Base-by-base conservation (phyloP, 768 basidiomycete genomes). In the Auricularia sp. region DNA sequence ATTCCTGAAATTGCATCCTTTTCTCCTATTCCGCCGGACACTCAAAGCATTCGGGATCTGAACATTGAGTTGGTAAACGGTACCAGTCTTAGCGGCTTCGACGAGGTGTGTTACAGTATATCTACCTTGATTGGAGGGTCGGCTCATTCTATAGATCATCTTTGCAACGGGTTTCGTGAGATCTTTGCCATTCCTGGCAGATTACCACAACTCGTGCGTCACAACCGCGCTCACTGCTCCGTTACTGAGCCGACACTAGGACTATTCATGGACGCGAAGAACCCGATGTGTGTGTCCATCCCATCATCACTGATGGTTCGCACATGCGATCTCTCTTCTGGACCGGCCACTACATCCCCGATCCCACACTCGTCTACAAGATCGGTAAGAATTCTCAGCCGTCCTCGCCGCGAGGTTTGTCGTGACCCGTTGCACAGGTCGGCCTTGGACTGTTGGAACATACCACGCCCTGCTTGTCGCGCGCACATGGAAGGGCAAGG, bases 1-100 rank as follows among this genome's bases (percentile, higher is more conserved):
- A 68, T 80, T 14, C 71, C 73, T 0, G 79, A 80, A 64, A 79
- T 82, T 69, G 73, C 73, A 34, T 67, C 68, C 8, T 80, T 80
- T 69, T 67, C 72, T 24, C 69, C 75, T 6, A 68, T 75, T 2
- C 61, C 62, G 0, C 65, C 68, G 1, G 65, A 70, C 33, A 71
- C 76, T 44, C 6, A 8, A 6, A 63, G 67, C 10, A 74, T 77
- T 18, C 67, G 69, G 21, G 66, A 74, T 21, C 74, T 74, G 1
- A 63, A 65, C 14, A 68, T 81, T 54, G 74, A 77, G 62, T 69
- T 81, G 7, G 67, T 70, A 2, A 77, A 82, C 64, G 78, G 79
- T 8, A 77, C 75, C 0, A 74, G 77, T 39, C 67, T 81, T 61
- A 70, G 69, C 37, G 76, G 76, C 14, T 68, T 80, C 37, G 75